Base-by-base conservation (phyloP, 306 rosid genomes). In the Vicia villosa region DNA sequence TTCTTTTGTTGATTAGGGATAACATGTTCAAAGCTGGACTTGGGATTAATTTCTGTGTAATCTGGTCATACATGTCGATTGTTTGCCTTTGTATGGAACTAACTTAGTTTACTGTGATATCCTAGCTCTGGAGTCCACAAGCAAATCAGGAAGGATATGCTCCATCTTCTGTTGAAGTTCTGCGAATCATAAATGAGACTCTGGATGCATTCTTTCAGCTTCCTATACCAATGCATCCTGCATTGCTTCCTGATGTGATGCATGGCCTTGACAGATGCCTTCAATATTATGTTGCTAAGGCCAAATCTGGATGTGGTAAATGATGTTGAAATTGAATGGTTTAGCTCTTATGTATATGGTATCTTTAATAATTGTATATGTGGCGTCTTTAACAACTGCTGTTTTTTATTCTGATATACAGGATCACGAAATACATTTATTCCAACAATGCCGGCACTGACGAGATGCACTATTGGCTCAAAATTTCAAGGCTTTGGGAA, bases 181-280 rank as follows among this genome's bases (percentile, higher is more conserved):
- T 94, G 83, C 86, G 99, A 42, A 81, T 80, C 36, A 72, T 94
- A 19, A 88, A 94, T 75, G 99, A 94, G 82, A 94, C 92, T 68
- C 71, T 94, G 86, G 97, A 84, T 68, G 96, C 99, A 65, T 94
- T 81, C 78, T 94, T 94, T 84, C 92, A 77, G 85, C 90, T 94
- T 80, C 99, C 99, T 32, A 94, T 94, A 80, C 91, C 92, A 1
- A 88, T 88, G 97, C 99, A 94, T 84, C 99, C 99, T 69, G 91
- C 87, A 8, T 56, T 91, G 75, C 99, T 94, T 83, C 97, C 99
- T 34, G 97, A 94, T 73, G 82, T 94, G 89, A 85, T 94, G 84
- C 70, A 77, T 41, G 97, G 95, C 81, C 92, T 94, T 34, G 99
- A 94, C 74, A 87, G 91, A 80, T 86, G 91, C 88, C 95, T 94